Evolutionary conservation across 805 yeast species (phyloP).

Genomic region (Yarrowia divulgata): DNA sequence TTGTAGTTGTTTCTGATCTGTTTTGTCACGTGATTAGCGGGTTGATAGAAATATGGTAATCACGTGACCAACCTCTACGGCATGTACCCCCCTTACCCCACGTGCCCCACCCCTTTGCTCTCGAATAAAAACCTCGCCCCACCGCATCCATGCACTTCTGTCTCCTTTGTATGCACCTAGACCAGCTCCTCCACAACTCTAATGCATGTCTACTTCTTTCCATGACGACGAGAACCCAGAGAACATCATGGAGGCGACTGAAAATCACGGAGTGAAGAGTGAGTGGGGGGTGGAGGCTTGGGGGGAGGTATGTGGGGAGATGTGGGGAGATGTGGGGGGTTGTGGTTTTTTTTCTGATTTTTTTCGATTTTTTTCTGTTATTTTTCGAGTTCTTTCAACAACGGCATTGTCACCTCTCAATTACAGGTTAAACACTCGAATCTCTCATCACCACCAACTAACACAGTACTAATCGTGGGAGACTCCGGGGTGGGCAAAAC

Average conservation of each 20-base stretch:
- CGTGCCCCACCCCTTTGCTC: slow-evolving; percentile 1
- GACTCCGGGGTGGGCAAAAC: slow-evolving; percentile 98
- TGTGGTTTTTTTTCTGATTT: not conserved
- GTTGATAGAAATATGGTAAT: too few relatives aligned
- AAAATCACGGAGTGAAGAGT: slow-evolving; percentile 29
- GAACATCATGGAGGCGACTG: slow-evolving; percentile 3
- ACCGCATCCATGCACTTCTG: slow-evolving; percentile 23
- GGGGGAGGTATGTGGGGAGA: not conserved
- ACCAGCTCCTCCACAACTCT: slow-evolving; percentile 32
- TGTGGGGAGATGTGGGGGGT: not conserved
- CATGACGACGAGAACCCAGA: slow-evolving; percentile 23
- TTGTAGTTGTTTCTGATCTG: too few relatives aligned
- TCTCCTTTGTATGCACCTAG: slow-evolving; percentile 21
- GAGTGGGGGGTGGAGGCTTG: not conserved
- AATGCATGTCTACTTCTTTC: slow-evolving; percentile 21
- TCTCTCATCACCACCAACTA: too few relatives aligned
- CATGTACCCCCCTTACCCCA: not conserved
- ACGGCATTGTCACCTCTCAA: too few relatives aligned
- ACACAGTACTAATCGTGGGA: slow-evolving; percentile 84
- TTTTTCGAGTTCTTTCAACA: not conserved
- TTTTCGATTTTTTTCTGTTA: too few relatives aligned
- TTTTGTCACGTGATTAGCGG: too few relatives aligned
- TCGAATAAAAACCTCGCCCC: not conserved
- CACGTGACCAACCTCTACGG: too few relatives aligned
- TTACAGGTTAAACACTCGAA: too few relatives aligned